These are phyloP conservation scores for Phytophthora cactorum DNA, from an alignment of 352 stramenopile genomes.

Conservation along the genomic window DNA sequence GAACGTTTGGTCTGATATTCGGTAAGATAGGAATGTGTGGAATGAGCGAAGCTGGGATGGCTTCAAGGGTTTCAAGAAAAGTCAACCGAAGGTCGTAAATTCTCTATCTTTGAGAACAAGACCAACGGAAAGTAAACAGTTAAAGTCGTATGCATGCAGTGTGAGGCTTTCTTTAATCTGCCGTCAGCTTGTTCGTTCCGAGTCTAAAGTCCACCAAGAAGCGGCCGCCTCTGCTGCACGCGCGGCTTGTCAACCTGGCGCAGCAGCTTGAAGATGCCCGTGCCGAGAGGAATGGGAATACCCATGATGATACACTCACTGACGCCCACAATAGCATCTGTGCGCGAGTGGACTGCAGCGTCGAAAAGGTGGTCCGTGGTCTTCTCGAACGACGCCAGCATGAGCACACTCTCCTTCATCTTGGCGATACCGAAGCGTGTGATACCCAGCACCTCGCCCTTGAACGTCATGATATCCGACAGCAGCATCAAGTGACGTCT, in stretches of 20 bases:
- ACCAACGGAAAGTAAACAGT: too few relatives aligned
- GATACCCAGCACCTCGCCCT: conserved; percentile 91
- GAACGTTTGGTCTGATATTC: too few relatives aligned
- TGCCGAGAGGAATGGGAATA: conserved; percentile 98
- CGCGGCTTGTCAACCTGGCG: conserved; percentile 81
- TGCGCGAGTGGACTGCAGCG: conserved; percentile 97
- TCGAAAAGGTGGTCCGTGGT: conserved; percentile 99
- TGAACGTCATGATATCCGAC: conserved; percentile 99
- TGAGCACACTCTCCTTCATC: conserved; percentile 99
- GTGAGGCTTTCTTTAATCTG: not conserved
- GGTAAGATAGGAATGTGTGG: too few relatives aligned
- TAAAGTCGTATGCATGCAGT: too few relatives aligned
- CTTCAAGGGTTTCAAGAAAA: too few relatives aligned
- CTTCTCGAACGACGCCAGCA: conserved; percentile 99
- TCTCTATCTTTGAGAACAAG: too few relatives aligned
- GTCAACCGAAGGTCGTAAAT: too few relatives aligned
- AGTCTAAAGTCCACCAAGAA: conserved; percentile 43
- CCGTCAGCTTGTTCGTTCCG: too few relatives aligned
- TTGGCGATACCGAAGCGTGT: conserved; percentile 99
- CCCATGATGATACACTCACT: conserved; percentile 99
- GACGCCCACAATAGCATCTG: conserved; percentile 98
- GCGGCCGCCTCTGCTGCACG: conserved; percentile 66
- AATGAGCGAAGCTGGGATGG: too few relatives aligned
- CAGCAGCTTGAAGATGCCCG: conserved; percentile 97
- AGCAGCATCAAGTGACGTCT: conserved; percentile 98